These are phyloP conservation scores for Penicillium aurantiogriseum DNA, from an alignment of 2,329 filamentous ascomycete genomes.

Conservation along the genomic window DNA sequence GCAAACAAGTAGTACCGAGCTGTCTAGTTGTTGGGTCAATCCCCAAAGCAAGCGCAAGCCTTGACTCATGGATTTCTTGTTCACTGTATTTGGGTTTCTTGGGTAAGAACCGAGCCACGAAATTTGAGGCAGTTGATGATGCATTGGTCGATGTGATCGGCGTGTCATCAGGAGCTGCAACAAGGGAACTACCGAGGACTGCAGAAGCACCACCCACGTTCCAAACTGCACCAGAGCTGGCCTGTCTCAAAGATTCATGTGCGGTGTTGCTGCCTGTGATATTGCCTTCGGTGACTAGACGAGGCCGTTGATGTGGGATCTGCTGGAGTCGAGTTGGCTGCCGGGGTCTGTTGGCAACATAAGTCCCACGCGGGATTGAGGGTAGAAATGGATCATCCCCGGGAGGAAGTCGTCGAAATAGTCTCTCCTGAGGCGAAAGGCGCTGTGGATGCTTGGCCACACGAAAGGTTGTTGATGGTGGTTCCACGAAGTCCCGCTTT, in stretches of 20 bases:
- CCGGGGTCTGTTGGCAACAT: slow-evolving; percentile 13
- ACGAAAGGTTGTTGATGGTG: slow-evolving; percentile 51
- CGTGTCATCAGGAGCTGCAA: slow-evolving; percentile 58
- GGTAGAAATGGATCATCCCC: slow-evolving; percentile 55
- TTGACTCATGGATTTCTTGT: slow-evolving; percentile 66
- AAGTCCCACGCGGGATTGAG: slow-evolving; percentile 30
- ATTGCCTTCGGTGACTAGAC: slow-evolving; percentile 31
- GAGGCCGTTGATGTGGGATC: slow-evolving; percentile 35
- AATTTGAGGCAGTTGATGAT: slow-evolving; percentile 68
- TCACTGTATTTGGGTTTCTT: slow-evolving; percentile 57
- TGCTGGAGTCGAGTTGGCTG: slow-evolving; percentile 15
- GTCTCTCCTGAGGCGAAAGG: slow-evolving; percentile 48
- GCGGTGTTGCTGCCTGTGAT: slow-evolving; percentile 13
- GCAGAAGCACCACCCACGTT: slow-evolving; percentile 69
- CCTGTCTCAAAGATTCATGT: slow-evolving; percentile 42
- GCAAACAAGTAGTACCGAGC: slow-evolving; percentile 57
- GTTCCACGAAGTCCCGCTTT: slow-evolving; percentile 41
- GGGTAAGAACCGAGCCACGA: slow-evolving; percentile 57
- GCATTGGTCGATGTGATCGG: slow-evolving; percentile 66
- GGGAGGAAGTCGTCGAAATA: slow-evolving; percentile 44
- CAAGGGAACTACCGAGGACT: slow-evolving; percentile 45
- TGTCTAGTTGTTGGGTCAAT: slow-evolving; percentile 69
- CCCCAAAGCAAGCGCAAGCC: slow-evolving; percentile 77
- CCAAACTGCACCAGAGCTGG: slow-evolving; percentile 72
- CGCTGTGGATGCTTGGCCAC: slow-evolving; percentile 50